Conservation (phyloP, 2,329 filamentous ascomycete species). For the Curvularia lunata region DNA sequence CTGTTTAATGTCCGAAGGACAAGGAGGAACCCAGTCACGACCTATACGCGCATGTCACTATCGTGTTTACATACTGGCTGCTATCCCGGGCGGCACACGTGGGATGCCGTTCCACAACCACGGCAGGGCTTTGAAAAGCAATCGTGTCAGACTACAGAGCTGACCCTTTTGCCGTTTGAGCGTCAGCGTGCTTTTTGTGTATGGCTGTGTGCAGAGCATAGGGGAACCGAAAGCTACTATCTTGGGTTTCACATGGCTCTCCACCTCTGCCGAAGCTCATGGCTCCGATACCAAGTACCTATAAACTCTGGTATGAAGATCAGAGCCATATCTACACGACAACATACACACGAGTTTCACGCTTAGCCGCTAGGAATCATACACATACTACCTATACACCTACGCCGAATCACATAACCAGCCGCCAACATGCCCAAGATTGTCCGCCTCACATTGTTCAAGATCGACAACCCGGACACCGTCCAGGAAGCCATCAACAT, state of each 20-base stretch:
- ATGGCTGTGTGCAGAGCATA: conserved; percentile 5
- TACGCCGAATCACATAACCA: conserved; percentile 5
- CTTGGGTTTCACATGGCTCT: conserved; percentile 29
- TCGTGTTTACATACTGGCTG: not conserved
- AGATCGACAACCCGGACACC: conserved; percentile 39
- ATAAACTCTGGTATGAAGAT: not conserved
- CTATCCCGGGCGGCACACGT: conserved; percentile 7
- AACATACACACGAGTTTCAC: not conserved
- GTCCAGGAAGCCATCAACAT: conserved; percentile 40
- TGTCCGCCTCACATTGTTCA: conserved; percentile 48
- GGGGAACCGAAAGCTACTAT: conserved; percentile 27
- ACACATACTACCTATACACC: not conserved
- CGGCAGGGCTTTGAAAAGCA: conserved; percentile 7
- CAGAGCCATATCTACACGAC: not conserved
- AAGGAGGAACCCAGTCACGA: not conserved
- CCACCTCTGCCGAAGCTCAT: conserved; percentile 27
- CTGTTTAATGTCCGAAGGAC: not conserved
- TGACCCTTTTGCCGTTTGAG: not conserved
- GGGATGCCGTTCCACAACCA: conserved; percentile 1
- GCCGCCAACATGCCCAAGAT: conserved; percentile 40
- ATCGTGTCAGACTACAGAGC: not conserved
- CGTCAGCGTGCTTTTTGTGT: not conserved
- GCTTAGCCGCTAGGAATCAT: not conserved
- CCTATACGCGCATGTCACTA: not conserved
- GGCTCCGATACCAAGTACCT: conserved; percentile 8